A percentile compares a stretch with the other conserved stretches of the same genome.
These are phyloP conservation scores for Blastomyces parvus DNA, from an alignment of 2,329 filamentous ascomycete species.

Conservation along the genomic window DNA sequence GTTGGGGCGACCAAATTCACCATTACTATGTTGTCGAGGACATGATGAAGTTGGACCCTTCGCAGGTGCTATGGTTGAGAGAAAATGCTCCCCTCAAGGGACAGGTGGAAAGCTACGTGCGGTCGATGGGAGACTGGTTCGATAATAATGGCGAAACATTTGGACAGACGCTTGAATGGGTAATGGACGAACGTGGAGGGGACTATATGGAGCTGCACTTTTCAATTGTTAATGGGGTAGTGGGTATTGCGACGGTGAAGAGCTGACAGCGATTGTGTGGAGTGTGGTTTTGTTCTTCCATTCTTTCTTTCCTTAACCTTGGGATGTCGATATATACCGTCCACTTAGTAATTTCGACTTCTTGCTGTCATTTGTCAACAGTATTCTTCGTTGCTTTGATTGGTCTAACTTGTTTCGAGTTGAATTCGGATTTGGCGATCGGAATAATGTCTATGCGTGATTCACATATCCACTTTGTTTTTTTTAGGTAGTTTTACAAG, in stretches of 20 bases:
- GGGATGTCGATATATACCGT: neutral
- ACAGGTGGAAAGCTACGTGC: conserved; percentile 48
- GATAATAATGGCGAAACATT: conserved; percentile 56
- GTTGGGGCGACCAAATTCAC: conserved; percentile 55
- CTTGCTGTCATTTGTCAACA: neutral
- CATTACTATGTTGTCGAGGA: conserved; percentile 57
- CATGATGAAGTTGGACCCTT: conserved; percentile 54
- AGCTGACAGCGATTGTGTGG: neutral
- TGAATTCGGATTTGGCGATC: neutral
- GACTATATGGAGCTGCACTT: conserved; percentile 36
- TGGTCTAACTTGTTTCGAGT: neutral
- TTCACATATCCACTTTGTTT: neutral
- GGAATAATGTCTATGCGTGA: neutral
- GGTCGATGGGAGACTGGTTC: conserved; percentile 50
- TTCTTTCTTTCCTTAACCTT: neutral
- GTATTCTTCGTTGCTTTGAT: neutral
- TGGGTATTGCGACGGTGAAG: conserved; percentile 23
- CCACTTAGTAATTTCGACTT: neutral
- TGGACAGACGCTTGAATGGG: conserved; percentile 49
- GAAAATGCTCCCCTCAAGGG: conserved; percentile 48
- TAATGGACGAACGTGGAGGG: conserved; percentile 47
- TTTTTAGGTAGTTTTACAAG: neutral
- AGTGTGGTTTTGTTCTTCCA: neutral
- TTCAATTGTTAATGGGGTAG: conserved; percentile 24
- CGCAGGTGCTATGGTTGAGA: conserved; percentile 49